Evolutionary conservation across 2,329 filamentous ascomycete species (phyloP).

Genomic region (Aspergillus sp.): DNA sequence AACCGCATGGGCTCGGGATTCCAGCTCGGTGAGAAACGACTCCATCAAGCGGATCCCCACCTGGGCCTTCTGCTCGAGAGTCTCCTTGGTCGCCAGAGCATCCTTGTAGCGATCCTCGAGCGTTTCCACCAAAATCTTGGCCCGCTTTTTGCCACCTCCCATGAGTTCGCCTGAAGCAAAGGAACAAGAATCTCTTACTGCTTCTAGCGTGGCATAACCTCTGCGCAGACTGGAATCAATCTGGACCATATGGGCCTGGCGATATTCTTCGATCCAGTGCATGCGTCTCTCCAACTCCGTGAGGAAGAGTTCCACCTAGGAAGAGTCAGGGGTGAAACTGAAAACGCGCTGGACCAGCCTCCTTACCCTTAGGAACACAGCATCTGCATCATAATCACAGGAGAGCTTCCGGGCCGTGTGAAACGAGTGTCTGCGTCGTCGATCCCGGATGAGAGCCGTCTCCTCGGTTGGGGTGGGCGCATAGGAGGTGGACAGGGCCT

Average conservation of each 20-base stretch:
- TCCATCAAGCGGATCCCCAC: slow-evolving; percentile 86
- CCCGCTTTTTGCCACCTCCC: slow-evolving; percentile 77
- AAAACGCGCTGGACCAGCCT: background rate
- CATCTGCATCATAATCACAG: slow-evolving; percentile 46
- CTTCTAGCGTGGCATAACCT: slow-evolving; percentile 80
- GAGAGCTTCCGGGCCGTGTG: slow-evolving; percentile 43
- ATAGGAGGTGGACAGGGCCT: slow-evolving; percentile 24
- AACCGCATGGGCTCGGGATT: slow-evolving; percentile 75
- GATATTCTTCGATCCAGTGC: slow-evolving; percentile 84
- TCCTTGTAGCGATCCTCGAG: slow-evolving; percentile 86
- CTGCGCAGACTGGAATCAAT: slow-evolving; percentile 81
- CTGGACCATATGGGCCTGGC: slow-evolving; percentile 74
- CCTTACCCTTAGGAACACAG: slow-evolving; percentile 44
- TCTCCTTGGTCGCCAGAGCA: slow-evolving; percentile 78
- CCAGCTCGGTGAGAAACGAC: slow-evolving; percentile 79
- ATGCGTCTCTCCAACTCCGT: slow-evolving; percentile 82
- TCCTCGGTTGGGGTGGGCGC: slow-evolving; percentile 30
- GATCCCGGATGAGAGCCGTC: slow-evolving; percentile 36
- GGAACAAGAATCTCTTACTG: slow-evolving; percentile 83
- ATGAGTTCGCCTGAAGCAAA: slow-evolving; percentile 87
- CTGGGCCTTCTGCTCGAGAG: slow-evolving; percentile 86
- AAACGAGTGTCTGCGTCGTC: slow-evolving; percentile 46
- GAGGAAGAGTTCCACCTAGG: slow-evolving; percentile 53
- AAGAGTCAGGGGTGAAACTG: slow-evolving; percentile 7
- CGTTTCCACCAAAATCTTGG: slow-evolving; percentile 89